Percentiles rank a stretch among this genome's conserved stretches.
These are phyloP conservation scores for Cytospora piceicola DNA, from an alignment of 2,329 filamentous ascomycete genomes.

Conservation along the genomic window DNA sequence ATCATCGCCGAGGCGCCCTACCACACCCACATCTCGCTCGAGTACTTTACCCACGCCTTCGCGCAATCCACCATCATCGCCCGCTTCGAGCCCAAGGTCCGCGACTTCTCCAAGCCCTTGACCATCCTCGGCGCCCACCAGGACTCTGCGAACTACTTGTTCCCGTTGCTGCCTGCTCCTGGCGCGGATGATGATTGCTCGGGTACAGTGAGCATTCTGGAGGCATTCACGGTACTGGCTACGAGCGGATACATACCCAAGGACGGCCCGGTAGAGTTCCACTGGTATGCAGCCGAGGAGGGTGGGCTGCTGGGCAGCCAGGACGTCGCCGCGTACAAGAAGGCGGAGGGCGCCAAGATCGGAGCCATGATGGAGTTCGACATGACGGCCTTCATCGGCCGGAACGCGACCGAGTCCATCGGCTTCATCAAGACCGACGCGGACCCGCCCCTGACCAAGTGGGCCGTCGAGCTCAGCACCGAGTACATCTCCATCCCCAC, in stretches of 20 bases:
- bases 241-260: conserved; percentile 44
- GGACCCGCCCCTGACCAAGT: conserved; percentile 43
- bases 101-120: conserved; percentile 39
- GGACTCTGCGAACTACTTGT: conserved; percentile 74
- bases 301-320: conserved; percentile 77
- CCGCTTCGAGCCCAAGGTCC: conserved; percentile 55
- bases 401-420: conserved; percentile 45
- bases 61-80: conserved; percentile 74
- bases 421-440: conserved; percentile 45
- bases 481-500: conserved; percentile 45
- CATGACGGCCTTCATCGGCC: conserved; percentile 45
- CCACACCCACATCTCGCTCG: conserved; percentile 44
- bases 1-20: conserved; percentile 42
- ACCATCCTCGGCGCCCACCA: conserved; percentile 71
- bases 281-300: conserved; percentile 86
- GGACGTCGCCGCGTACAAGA: conserved; percentile 70
- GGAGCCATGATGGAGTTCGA: conserved; percentile 73
- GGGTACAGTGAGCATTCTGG: conserved; percentile 73
- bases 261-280: conserved; percentile 65
- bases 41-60: conserved; percentile 68
- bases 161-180: conserved; percentile 70
- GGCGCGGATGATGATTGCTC: conserved; percentile 76
- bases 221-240: conserved; percentile 69
- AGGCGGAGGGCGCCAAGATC: conserved; percentile 62
- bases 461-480: conserved; percentile 40